Evolutionary conservation across 257 asterid species (phyloP).

Genomic region (Phtheirospermum japonicum): DNA sequence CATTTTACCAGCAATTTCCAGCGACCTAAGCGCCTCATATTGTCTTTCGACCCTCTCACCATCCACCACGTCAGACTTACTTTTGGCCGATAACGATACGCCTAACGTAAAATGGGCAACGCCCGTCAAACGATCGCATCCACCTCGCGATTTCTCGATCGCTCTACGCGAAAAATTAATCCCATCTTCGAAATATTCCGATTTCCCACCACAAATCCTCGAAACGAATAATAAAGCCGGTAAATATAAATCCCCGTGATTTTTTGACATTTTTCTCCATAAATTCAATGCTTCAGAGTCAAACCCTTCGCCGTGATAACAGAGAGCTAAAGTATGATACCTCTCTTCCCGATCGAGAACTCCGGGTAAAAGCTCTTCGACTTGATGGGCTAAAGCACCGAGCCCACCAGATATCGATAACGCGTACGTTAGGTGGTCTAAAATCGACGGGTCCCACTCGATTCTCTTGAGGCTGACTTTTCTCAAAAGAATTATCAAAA

Average conservation of each 20-base stretch:
- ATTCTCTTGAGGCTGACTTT: constrained; percentile 54
- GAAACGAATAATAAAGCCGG: constrained; percentile 62
- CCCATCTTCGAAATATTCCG: constrained; percentile 57
- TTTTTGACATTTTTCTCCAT: constrained; percentile 57
- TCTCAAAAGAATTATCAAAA: constrained; percentile 64
- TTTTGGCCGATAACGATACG: constrained; percentile 56
- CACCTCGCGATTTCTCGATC: constrained; percentile 47
- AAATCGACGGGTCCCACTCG: constrained; percentile 81
- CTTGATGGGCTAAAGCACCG: constrained; percentile 67
- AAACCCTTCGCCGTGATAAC: constrained; percentile 75
- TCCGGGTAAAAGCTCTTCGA: constrained; percentile 83
- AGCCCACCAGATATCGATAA: constrained; percentile 75
- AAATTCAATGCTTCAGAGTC: constrained; percentile 56
- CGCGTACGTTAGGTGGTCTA: constrained; percentile 81
- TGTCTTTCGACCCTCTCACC: constrained; percentile 50
- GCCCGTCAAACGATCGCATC: constrained; percentile 54
- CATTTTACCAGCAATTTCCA: constrained; percentile 64
- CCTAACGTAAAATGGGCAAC: constrained; percentile 64
- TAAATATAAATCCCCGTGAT: constrained; percentile 38
- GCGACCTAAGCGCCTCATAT: constrained; percentile 55
- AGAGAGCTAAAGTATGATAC: constrained; percentile 71
- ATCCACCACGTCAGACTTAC: constrained; percentile 42
- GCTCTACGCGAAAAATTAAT: constrained; percentile 58
- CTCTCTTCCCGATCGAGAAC: constrained; percentile 50
- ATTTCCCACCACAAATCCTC: constrained; percentile 57